A percentile compares a stretch with the other conserved stretches of the same genome.
These are phyloP conservation scores for Penicillium sp. DNA, from an alignment of 2,329 filamentous ascomycete species.

Conservation along the genomic window DNA sequence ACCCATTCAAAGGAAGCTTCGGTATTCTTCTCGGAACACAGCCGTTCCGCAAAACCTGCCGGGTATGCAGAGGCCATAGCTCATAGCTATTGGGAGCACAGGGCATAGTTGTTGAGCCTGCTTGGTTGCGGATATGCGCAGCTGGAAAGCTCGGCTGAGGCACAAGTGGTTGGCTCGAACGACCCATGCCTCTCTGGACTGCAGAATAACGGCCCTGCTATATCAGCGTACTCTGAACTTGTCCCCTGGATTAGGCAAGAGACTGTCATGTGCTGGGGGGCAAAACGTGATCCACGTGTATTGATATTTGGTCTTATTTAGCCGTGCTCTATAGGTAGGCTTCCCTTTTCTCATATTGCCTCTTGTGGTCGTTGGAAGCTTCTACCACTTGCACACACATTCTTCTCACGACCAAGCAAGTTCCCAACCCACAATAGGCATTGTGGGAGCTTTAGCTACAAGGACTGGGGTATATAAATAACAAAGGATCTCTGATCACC, in stretches of 20 bases:
- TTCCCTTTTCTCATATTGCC: conserved; percentile 5
- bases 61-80: conserved; percentile 7
- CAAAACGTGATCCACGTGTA: conserved; percentile 21
- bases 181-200: conserved; percentile 7
- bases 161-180: conserved; percentile 16
- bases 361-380: conserved; percentile 9
- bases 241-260: conserved; percentile 16
- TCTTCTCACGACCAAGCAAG: neutral
- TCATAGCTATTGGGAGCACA: conserved; percentile 10
- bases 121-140: conserved; percentile 20
- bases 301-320: conserved; percentile 11
- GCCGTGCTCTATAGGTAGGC: neutral
- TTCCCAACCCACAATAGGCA: conserved; percentile 3
- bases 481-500: neutral
- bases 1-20: conserved; percentile 17
- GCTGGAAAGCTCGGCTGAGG: conserved; percentile 9
- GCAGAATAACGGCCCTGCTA: conserved; percentile 13
- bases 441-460: neutral
- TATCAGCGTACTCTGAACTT: conserved; percentile 10
- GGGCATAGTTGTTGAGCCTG: conserved; percentile 12
- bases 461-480: neutral
- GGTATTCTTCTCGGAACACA: conserved; percentile 10
- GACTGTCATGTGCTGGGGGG: conserved; percentile 7
- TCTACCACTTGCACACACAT: conserved; percentile 7
- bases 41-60: neutral